These are phyloP conservation scores for Apiospora koreana DNA, from an alignment of 2,329 filamentous ascomycete species.

Conservation along the genomic window DNA sequence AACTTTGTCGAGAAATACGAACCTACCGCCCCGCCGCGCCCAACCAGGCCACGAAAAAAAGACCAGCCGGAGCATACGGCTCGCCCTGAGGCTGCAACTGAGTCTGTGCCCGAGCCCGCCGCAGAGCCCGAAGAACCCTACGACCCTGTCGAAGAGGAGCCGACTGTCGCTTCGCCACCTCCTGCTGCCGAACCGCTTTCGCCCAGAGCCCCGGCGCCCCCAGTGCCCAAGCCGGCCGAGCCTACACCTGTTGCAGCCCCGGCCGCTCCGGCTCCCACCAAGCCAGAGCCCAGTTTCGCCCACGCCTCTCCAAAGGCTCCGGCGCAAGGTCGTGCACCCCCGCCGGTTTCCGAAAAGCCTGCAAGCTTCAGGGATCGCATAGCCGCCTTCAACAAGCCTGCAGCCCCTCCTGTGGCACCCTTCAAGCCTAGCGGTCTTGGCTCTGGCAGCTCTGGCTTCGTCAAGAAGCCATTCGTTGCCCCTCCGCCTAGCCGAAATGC, in stretches of 20 bases:
- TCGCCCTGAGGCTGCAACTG: slow-evolving; percentile 26
- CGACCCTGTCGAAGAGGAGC: slow-evolving; percentile 32
- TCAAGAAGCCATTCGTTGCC: slow-evolving; percentile 96
- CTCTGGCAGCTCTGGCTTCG: slow-evolving; percentile 66
- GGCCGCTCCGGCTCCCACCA: slow-evolving; percentile 29
- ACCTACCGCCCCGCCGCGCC: slow-evolving; percentile 84
- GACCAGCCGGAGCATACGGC: slow-evolving; percentile 41
- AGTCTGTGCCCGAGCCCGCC: slow-evolving; percentile 27
- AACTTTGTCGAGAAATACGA: slow-evolving; percentile 99
- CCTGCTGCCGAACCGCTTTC: slow-evolving; percentile 28
- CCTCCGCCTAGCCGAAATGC: slow-evolving; percentile 91
- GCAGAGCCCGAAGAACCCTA: slow-evolving; percentile 19
- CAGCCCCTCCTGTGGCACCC: slow-evolving; percentile 83
- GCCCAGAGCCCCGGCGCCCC: slow-evolving; percentile 28
- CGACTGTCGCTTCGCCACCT: slow-evolving; percentile 27
- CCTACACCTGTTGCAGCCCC: slow-evolving; percentile 37
- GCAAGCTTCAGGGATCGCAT: slow-evolving; percentile 85
- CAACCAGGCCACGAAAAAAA: slow-evolving; percentile 74
- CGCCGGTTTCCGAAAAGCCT: slow-evolving; percentile 75
- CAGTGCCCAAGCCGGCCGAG: slow-evolving; percentile 39
- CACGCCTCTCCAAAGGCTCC: slow-evolving; percentile 41
- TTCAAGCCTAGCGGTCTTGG: slow-evolving; percentile 75
- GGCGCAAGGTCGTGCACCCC: slow-evolving; percentile 55
- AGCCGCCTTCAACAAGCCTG: slow-evolving; percentile 91
- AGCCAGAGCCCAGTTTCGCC: slow-evolving; percentile 33